Conservation (phyloP, 1,284 basidiomycete genomes). For the Dichomitus squalens region DNA sequence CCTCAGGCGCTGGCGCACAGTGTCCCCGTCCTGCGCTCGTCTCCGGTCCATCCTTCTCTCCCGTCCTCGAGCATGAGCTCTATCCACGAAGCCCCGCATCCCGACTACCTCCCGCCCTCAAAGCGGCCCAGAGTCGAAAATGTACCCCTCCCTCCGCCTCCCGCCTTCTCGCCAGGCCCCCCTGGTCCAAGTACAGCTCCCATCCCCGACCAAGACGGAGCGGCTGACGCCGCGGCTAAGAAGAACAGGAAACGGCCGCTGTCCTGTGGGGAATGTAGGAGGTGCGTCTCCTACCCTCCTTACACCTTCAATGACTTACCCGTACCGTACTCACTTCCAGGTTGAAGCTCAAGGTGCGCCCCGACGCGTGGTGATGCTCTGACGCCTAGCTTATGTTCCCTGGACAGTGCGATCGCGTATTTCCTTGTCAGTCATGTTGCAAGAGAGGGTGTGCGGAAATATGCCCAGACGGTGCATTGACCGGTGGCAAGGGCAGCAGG, state of each 20-base stretch:
- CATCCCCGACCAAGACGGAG: slow-evolving; percentile 30
- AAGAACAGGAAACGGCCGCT: slow-evolving; percentile 46
- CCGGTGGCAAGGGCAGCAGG: slow-evolving; percentile 38
- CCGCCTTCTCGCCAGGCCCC: slow-evolving; percentile 10
- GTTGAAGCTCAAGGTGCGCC: slow-evolving; percentile 54
- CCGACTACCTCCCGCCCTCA: slow-evolving; percentile 29
- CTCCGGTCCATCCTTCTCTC: slow-evolving; percentile 15
- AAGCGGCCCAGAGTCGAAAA: slow-evolving; percentile 27
- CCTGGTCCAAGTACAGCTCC: slow-evolving; percentile 21
- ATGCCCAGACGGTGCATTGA: slow-evolving; percentile 56
- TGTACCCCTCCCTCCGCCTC: slow-evolving; percentile 6
- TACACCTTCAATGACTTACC: slow-evolving; percentile 8
- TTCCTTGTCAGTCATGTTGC: slow-evolving; percentile 62
- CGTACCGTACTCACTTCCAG: slow-evolving; percentile 31
- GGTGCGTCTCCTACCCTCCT: slow-evolving; percentile 37
- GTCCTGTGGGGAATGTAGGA: slow-evolving; percentile 60
- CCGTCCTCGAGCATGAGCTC: slow-evolving; percentile 18
- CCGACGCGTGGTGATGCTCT: slow-evolving; percentile 13
- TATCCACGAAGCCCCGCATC: slow-evolving; percentile 23
- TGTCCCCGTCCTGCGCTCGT: slow-evolving; percentile 18
- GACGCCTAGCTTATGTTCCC: slow-evolving; percentile 15
- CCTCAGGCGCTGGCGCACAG: slow-evolving; percentile 18
- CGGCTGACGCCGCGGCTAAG: slow-evolving; percentile 31
- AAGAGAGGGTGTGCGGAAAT: slow-evolving; percentile 63
- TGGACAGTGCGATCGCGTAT: slow-evolving; percentile 57